A percentile compares a stretch with the other conserved stretches of the same genome.
These are phyloP conservation scores for Capsella bursapastoris DNA, from an alignment of 345 rosid genomes.

Conservation along the genomic window DNA sequence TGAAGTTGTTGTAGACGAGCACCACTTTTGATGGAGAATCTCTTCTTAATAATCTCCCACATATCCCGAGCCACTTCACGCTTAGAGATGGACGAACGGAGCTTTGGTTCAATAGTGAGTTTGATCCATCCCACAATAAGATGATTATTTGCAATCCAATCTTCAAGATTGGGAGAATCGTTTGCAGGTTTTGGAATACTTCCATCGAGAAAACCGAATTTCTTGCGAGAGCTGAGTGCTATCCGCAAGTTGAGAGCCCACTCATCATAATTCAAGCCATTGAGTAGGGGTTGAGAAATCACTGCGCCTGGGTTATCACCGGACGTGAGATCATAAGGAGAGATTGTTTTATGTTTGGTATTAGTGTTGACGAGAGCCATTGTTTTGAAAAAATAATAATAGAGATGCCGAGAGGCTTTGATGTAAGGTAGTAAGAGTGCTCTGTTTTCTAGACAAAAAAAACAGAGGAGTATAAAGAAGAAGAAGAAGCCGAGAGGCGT, in stretches of 20 bases:
- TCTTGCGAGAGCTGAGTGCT: neutral
- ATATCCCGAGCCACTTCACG: neutral
- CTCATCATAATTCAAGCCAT: neutral
- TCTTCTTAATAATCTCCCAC: neutral
- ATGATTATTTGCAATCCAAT: neutral
- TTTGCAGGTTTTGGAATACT: neutral
- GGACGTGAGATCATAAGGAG: neutral
- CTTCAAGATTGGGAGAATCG: neutral
- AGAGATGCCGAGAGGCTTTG: no score
- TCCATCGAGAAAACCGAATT: neutral
- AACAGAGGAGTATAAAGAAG: no score
- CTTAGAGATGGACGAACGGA: neutral
- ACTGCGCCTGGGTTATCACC: neutral
- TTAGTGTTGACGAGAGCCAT: no score
- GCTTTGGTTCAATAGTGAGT: neutral
- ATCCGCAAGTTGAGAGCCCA: neutral
- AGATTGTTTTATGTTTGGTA: neutral
- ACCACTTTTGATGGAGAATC: neutral
- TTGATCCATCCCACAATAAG: slow-evolving; percentile 1
- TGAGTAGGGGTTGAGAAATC: neutral
- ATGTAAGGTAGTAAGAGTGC: no score
- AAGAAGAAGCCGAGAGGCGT: no score
- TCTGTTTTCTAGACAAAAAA: no score
- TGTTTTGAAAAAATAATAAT: no score
- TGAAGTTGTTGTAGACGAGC: neutral